phyloP scores from a whole-genome alignment of 208 protist genomes.

The Acanthamoeba sp. region DNA sequence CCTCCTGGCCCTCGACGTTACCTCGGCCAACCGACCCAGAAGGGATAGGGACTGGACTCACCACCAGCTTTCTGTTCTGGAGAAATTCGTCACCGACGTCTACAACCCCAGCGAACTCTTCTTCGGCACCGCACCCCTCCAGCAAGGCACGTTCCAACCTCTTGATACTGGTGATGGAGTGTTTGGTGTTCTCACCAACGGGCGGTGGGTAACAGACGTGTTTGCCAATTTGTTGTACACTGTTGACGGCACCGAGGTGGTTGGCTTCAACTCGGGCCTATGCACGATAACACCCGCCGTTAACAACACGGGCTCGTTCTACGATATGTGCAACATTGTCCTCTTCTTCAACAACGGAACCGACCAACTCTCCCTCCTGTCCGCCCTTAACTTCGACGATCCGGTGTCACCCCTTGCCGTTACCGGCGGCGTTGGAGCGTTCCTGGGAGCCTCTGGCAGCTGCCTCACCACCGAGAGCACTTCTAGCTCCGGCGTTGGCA shows the following conservation, averaged over 20 bases:
- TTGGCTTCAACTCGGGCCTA: background rate
- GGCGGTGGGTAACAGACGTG: background rate
- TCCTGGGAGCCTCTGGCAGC: conserved; percentile 26
- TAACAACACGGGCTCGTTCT: conserved; percentile 32
- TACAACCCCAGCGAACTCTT: background rate
- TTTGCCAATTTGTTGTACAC: conserved; percentile 37
- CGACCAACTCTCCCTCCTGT: background rate
- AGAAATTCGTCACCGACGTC: conserved; percentile 6
- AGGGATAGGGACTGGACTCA: conserved; percentile 25
- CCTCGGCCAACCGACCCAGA: too few species aligned
- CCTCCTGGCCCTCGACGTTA: too few species aligned
- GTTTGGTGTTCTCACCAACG: background rate
- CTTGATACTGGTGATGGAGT: background rate
- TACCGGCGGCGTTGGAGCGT: conserved; percentile 5
- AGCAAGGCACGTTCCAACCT: background rate
- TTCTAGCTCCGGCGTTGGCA: background rate
- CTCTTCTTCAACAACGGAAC: conserved; percentile 58
- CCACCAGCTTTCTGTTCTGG: background rate
- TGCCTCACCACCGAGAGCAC: background rate
- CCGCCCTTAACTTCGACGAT: background rate
- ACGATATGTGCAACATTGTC: conserved; percentile 28
- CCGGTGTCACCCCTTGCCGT: background rate
- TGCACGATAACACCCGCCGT: conserved; percentile 10
- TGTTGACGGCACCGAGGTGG: background rate
- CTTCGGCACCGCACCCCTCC: conserved; percentile 9